Evolutionary conservation across 495 filamentous ascomycete genomes (phyloP), one percentile per base, ranked within the genome.

Genomic region (Daldinia grandis): DNA sequence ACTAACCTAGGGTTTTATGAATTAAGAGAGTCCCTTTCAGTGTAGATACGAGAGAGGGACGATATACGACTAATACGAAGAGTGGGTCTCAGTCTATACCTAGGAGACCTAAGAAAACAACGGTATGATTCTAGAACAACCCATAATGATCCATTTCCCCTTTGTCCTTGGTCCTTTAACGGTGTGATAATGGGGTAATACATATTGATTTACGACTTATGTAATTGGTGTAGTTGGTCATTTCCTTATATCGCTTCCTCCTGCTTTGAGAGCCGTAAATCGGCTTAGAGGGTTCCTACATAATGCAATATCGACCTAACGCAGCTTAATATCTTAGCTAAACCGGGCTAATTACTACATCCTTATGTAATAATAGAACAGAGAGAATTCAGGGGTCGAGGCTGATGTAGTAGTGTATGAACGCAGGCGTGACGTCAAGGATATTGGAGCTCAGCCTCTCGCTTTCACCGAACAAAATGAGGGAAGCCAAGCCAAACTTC

Each of bases 401-500:
- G 8, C 44, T 27, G 17, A 15, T 51, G 38, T 19, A 21, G 42
- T 24, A 24, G n/a, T n/a, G n/a, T 30, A 30, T 21, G 54, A 27
- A 56, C 33, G 56, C 64, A 57, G 25, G 30, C 27, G 58, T 68
- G 66, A 68, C 66, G 66, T 68, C 66, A 68, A 68, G 64, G 51
- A 68, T 68, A 62, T 62, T 56, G 33, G 54, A 37, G 54, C 54
- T 57, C 15, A 57, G 54, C 30, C 54, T 37, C 30, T 30, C 25
- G 51, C 25, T 55, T 56, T 5, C 53, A 17, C 30, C 53, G 28
- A 56, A 56, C 8, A 31, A 35, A 35, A 15, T 1, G 25, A 31
- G 51, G 1, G 53, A 56, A 17, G 28, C 53, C 53, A 33, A 21
- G 53, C 28, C 53, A 35, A 14, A 27, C 14, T 24, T 30, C 49